Evolutionary conservation across 106 monocot species (phyloP).

Genomic region (Platanthera zijinensis): DNA sequence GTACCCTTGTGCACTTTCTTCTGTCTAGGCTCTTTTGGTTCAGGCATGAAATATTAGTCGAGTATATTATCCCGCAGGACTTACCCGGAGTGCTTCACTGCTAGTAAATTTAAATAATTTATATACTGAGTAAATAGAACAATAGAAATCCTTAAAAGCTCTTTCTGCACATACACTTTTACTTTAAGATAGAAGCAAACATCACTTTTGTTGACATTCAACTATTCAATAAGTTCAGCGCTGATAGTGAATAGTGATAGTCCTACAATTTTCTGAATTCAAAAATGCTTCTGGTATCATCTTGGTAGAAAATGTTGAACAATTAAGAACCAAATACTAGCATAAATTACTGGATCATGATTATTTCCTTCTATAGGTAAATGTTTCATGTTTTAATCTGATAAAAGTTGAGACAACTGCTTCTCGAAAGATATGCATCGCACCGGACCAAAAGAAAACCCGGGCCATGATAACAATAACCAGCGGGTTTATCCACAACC

Average conservation of each 20-base stretch:
- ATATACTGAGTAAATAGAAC: too few species aligned
- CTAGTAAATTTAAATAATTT: too few species aligned
- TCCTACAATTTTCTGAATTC: not conserved
- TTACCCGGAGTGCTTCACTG: too few species aligned
- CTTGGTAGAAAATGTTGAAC: not conserved
- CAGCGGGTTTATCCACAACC: conserved; percentile 97
- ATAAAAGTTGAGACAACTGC: conserved; percentile 9
- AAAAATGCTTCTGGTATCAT: not conserved
- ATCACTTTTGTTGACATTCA: not conserved
- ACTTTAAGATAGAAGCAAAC: too few species aligned
- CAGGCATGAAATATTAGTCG: too few species aligned
- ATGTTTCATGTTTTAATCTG: not conserved
- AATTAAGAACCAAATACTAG: not conserved
- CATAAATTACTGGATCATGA: not conserved
- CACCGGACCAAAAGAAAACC: conserved; percentile 21
- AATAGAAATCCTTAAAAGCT: too few species aligned
- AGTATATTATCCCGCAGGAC: too few species aligned
- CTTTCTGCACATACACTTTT: too few species aligned
- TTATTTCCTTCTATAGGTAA: conserved; percentile 1
- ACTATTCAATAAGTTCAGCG: not conserved
- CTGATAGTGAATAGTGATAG: not conserved
- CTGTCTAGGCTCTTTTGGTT: too few species aligned
- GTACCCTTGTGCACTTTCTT: too few species aligned
- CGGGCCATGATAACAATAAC: conserved; percentile 49
- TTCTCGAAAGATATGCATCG: conserved; percentile 19